Conservation (phyloP, 176 grass and related monocot genomes). For the Oryza glaberrima region DNA sequence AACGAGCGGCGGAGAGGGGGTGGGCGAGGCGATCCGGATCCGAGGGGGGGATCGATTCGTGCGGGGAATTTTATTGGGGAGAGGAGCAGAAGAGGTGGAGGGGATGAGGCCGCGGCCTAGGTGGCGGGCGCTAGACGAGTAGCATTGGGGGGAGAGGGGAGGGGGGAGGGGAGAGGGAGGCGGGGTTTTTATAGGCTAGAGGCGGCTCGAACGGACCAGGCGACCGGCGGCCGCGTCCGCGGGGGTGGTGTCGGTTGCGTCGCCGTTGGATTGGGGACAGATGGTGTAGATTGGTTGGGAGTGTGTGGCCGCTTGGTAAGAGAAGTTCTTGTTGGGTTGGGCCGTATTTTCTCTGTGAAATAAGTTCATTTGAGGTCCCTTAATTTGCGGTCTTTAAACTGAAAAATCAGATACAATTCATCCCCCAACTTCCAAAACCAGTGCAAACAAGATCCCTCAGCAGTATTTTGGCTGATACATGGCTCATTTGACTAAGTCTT, state of each 20-base stretch:
- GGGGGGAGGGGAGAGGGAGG: background rate
- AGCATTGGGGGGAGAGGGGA: background rate
- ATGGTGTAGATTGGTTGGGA: background rate
- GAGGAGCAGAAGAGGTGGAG: constrained; percentile 9
- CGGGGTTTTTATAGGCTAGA: constrained; percentile 9
- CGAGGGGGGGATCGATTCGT: constrained; percentile 38
- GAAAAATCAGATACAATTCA: no score
- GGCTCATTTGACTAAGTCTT: no score
- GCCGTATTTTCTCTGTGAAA: no score
- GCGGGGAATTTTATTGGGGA: constrained; percentile 45
- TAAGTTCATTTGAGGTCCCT: no score
- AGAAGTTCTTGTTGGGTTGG: background rate
- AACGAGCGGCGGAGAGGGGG: background rate
- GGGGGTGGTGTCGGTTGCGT: background rate
- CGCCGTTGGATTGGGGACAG: background rate
- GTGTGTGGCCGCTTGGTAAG: background rate
- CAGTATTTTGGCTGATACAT: no score
- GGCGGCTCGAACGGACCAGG: background rate
- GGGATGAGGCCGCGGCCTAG: constrained; percentile 9
- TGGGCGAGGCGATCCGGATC: constrained; percentile 34
- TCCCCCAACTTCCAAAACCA: no score
- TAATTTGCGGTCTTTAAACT: no score
- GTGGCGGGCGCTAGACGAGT: background rate
- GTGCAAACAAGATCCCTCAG: no score
- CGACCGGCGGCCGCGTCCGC: background rate